Evolutionary conservation across 495 filamentous ascomycete genomes (phyloP).

Genomic region (Talaromyces borbonicus): DNA sequence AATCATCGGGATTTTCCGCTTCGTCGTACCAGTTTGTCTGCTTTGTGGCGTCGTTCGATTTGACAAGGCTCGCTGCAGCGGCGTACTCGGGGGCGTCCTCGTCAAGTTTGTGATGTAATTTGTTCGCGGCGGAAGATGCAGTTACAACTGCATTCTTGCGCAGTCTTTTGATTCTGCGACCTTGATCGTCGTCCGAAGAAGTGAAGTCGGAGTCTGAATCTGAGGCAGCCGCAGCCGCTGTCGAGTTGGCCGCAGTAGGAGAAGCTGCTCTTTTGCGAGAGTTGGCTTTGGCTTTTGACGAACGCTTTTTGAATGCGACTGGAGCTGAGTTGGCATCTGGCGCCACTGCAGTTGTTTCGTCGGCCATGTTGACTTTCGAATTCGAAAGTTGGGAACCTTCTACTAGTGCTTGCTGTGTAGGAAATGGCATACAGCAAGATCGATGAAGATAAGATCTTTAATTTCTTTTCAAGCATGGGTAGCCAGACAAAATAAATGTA

Average conservation of each 20-base stretch:
- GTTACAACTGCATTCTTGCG: slow-evolving; percentile 56
- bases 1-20: slow-evolving; percentile 24
- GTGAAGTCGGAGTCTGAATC: slow-evolving; percentile 53
- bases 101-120: slow-evolving; percentile 21
- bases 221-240: slow-evolving; percentile 30
- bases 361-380: background rate
- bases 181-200: slow-evolving; percentile 69
- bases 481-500: background rate
- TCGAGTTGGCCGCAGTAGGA: slow-evolving; percentile 68
- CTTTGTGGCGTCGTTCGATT: slow-evolving; percentile 85
- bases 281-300: slow-evolving; percentile 62
- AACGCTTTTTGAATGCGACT: slow-evolving; percentile 74
- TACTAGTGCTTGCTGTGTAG: background rate
- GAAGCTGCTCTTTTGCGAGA: slow-evolving; percentile 77
- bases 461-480: no score
- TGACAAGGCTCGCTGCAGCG: slow-evolving; percentile 40
- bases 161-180: slow-evolving; percentile 64
- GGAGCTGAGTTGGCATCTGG: slow-evolving; percentile 11
- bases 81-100: slow-evolving; percentile 46
- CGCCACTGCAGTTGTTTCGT: background rate
- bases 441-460: no score
- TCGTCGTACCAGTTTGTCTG: slow-evolving; percentile 86
- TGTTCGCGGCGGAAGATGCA: slow-evolving; percentile 39
- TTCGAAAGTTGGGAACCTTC: background rate
- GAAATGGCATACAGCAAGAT: no score